phyloP scores from a whole-genome alignment of 495 filamentous ascomycete genomes.

The Hypoxylon crocopeplum region DNA sequence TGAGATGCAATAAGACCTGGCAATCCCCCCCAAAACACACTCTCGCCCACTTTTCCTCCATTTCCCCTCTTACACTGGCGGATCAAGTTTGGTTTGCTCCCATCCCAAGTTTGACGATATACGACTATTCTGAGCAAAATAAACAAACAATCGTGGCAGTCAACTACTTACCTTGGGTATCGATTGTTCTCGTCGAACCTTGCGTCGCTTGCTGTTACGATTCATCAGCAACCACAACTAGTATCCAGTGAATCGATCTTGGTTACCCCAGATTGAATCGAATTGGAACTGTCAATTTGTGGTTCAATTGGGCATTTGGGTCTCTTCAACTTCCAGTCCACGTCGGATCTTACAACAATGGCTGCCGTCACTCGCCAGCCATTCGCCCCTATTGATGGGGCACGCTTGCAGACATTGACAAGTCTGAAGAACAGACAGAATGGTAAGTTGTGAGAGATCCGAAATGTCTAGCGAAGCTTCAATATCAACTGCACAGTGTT shows the following conservation, averaged over 20 bases:
- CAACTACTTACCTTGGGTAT: conserved; percentile 16
- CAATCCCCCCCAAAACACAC: conserved; percentile 33
- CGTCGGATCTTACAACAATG: conserved; percentile 44
- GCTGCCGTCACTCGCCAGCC: conserved; percentile 59
- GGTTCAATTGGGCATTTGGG: conserved; percentile 21
- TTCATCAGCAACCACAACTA: conserved; percentile 18
- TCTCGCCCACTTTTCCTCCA: conserved; percentile 41
- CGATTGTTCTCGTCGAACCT: conserved; percentile 17
- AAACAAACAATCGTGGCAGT: conserved; percentile 39
- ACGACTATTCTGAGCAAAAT: conserved; percentile 32
- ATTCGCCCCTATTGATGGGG: conserved; percentile 61
- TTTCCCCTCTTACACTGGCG: conserved; percentile 29
- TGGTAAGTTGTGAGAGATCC: conserved; percentile 54
- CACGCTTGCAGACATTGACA: conserved; percentile 61
- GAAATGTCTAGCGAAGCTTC: neutral
- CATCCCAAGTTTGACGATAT: conserved; percentile 24
- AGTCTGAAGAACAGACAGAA: conserved; percentile 69
- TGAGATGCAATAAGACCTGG: conserved; percentile 43
- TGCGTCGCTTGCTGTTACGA: conserved; percentile 4
- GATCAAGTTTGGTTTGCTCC: conserved; percentile 21
- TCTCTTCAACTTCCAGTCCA: conserved; percentile 25
- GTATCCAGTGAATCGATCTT: conserved; percentile 17
- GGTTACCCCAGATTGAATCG: conserved; percentile 26
- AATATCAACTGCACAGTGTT: conserved; percentile 1
- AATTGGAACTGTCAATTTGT: conserved; percentile 5